These are phyloP conservation scores for Penicillium sclerotiorum DNA, from an alignment of 2,329 filamentous ascomycete species.

Conservation along the genomic window DNA sequence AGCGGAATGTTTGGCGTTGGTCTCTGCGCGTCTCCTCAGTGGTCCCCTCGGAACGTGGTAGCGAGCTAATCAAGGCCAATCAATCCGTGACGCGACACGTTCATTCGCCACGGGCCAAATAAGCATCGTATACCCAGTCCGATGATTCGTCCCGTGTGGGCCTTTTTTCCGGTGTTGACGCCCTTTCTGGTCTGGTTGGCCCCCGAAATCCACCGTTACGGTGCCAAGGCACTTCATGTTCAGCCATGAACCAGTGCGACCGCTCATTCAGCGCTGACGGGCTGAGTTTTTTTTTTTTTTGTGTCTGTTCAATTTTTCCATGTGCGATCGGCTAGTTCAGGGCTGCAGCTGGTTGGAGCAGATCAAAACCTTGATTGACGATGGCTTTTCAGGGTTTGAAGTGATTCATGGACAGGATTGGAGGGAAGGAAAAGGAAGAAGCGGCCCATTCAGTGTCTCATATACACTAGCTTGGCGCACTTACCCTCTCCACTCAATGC, in stretches of 20 bases:
- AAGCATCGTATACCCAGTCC: conserved; percentile 25
- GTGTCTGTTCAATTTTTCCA: too few relatives aligned
- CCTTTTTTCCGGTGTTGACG: background rate
- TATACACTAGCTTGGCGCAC: conserved; percentile 19
- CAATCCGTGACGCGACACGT: conserved; percentile 16
- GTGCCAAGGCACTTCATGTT: conserved; percentile 8
- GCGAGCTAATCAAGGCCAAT: conserved; percentile 21
- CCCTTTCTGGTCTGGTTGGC: background rate
- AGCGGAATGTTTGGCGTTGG: background rate
- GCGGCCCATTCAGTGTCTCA: conserved; percentile 21
- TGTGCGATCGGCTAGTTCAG: background rate
- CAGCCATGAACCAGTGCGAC: background rate
- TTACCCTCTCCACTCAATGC: conserved; percentile 23
- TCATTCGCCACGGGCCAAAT: conserved; percentile 29
- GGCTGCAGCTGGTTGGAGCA: background rate
- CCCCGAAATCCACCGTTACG: conserved; percentile 10
- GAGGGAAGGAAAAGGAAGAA: background rate
- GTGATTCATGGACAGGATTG: background rate
- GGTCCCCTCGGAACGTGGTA: conserved; percentile 16
- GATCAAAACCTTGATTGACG: background rate
- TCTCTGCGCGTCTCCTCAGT: conserved; percentile 1
- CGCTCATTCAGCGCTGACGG: conserved; percentile 2
- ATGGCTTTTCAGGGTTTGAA: background rate
- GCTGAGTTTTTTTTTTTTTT: background rate
- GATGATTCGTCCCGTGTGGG: background rate